Conservation (phyloP, 345 rosid species). For the Toxicodendron radicans region DNA sequence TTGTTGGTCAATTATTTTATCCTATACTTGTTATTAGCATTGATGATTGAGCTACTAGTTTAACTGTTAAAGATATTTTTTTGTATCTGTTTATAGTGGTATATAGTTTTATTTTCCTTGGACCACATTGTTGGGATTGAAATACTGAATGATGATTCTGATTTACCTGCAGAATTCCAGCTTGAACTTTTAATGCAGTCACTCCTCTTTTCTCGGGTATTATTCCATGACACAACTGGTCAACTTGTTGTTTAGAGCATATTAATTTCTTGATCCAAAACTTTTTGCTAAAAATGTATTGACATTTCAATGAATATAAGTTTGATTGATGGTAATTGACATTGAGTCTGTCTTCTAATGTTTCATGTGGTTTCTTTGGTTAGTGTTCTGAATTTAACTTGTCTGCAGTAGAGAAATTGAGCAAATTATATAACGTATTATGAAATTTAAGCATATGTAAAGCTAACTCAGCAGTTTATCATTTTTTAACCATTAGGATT, state of each 20-base stretch:
- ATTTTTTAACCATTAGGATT: not conserved
- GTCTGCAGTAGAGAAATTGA: not conserved
- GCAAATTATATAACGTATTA: not conserved
- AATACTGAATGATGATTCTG: conserved; percentile 14
- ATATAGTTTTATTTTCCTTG: conserved; percentile 2
- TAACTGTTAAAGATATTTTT: conserved; percentile 13
- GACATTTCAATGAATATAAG: conserved; percentile 4
- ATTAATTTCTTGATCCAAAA: conserved; percentile 19
- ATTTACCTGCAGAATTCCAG: conserved; percentile 75
- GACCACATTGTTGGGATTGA: not conserved
- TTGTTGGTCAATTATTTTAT: not conserved
- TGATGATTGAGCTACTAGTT: conserved; percentile 3
- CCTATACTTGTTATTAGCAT: not conserved
- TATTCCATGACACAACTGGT: conserved; percentile 24
- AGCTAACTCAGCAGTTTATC: not conserved
- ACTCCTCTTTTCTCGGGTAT: conserved; percentile 91
- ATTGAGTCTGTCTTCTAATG: not conserved
- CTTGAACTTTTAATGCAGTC: conserved; percentile 97
- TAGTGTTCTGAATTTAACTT: not conserved
- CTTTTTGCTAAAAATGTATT: conserved; percentile 12
- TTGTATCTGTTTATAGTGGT: conserved; percentile 15
- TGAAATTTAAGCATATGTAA: not conserved
- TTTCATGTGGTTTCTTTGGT: not conserved
- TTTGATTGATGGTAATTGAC: not conserved
- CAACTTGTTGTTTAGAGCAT: conserved; percentile 20